phyloP scores from a whole-genome alignment of 2,329 filamentous ascomycete genomes.

The Trichoderma koningii region DNA sequence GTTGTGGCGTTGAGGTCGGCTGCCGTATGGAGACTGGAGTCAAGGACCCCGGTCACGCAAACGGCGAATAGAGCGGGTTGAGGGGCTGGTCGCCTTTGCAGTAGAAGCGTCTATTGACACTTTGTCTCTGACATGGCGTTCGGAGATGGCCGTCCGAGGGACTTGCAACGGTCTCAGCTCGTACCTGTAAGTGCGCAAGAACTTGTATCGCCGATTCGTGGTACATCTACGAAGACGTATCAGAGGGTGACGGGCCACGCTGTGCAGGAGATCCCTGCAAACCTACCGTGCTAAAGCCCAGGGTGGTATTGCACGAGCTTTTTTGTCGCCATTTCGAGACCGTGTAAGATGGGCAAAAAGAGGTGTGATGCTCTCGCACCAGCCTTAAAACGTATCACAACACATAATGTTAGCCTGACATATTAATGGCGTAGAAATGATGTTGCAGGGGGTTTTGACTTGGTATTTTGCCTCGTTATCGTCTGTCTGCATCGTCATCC shows the following conservation, averaged over 20 bases:
- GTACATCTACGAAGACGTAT: not conserved
- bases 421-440: no score
- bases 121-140: no score
- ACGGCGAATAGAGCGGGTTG: constrained; percentile 13
- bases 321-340: not conserved
- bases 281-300: no score
- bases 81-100: not conserved
- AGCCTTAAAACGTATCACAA: not conserved
- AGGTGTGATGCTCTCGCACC: not conserved
- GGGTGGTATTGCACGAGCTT: not conserved
- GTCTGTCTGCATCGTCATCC: not conserved
- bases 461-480: no score
- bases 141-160: not conserved
- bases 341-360: not conserved
- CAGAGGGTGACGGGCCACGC: not conserved
- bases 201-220: not conserved
- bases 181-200: not conserved
- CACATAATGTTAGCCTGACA: not conserved
- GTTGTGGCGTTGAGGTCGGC: constrained; percentile 25
- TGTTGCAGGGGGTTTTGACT: not conserved
- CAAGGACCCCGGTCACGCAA: constrained; percentile 16
- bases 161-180: not conserved
- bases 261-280: not conserved
- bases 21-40: constrained; percentile 13
- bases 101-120: not conserved